Evolutionary conservation across 2,329 filamentous ascomycete species (phyloP).

Genomic region (Daldinia eschscholtzii): DNA sequence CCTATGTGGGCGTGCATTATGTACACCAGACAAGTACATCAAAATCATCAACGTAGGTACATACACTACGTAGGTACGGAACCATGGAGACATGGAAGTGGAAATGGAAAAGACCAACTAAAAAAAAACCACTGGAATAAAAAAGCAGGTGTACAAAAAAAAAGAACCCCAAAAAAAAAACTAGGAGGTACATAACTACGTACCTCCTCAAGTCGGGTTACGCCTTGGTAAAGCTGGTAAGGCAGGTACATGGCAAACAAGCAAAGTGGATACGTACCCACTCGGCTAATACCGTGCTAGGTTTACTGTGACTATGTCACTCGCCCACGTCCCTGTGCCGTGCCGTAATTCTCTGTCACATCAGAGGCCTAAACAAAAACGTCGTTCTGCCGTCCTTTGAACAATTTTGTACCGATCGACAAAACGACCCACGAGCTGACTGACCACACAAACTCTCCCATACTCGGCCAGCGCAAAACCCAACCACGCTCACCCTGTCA

Average conservation of each 20-base stretch:
- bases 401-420: conserved; percentile 44
- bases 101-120: no score
- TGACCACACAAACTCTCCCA: conserved; percentile 41
- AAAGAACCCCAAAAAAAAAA: not conserved
- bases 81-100: not conserved
- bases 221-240: conserved; percentile 3
- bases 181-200: not conserved
- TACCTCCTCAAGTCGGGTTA: not conserved
- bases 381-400: conserved; percentile 41
- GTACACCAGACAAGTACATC: not conserved
- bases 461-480: conserved; percentile 42
- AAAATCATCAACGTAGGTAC: not conserved
- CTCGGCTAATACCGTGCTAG: conserved; percentile 28
- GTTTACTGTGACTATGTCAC: conserved; percentile 42
- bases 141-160: conserved; percentile 5
- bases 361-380: conserved; percentile 41
- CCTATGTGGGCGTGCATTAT: no score
- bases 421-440: conserved; percentile 42
- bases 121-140: not conserved
- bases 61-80: not conserved
- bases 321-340: conserved; percentile 35
- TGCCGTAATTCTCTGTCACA: conserved; percentile 43
- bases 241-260: conserved; percentile 17
- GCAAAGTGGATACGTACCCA: conserved; percentile 14
- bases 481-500: conserved; percentile 38